Conservation (phyloP, 257 asterid genomes). For the Marsdenia floribunda region DNA sequence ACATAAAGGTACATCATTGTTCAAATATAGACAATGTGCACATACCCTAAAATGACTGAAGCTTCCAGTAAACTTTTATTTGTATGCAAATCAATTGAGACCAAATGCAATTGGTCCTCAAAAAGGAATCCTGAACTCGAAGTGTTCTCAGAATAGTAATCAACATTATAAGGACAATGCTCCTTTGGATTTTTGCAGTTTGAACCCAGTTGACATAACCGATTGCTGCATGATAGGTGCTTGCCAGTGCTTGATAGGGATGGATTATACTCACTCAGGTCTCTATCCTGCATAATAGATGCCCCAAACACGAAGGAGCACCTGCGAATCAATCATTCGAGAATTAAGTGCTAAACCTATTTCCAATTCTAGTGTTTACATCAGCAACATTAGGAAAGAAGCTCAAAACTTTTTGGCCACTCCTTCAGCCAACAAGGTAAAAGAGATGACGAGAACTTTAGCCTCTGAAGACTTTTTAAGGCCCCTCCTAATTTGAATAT, state of each 20-base stretch:
- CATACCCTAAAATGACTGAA: conserved; percentile 59
- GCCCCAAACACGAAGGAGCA: conserved; percentile 74
- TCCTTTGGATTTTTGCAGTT: conserved; percentile 48
- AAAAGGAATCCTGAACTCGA: conserved; percentile 73
- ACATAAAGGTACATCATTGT: conserved; percentile 5
- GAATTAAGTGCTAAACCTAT: conserved; percentile 57
- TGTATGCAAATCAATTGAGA: conserved; percentile 36
- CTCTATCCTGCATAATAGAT: conserved; percentile 83
- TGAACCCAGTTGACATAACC: conserved; percentile 47
- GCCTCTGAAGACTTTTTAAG: background rate
- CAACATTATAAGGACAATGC: conserved; percentile 59
- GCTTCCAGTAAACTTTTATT: conserved; percentile 42
- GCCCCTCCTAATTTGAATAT: background rate
- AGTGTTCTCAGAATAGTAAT: conserved; percentile 50
- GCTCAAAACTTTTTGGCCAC: background rate
- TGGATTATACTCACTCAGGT: conserved; percentile 61
- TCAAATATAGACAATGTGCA: background rate
- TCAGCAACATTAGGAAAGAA: conserved; percentile 14
- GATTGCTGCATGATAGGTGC: conserved; percentile 59
- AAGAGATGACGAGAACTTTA: background rate
- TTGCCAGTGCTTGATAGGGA: conserved; percentile 66
- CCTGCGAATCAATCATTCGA: conserved; percentile 76
- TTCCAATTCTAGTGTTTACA: conserved; percentile 19
- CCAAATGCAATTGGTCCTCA: conserved; percentile 65
- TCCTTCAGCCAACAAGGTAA: background rate